These are phyloP conservation scores for Platanthera guangdongensis DNA, from an alignment of 106 monocot species.

Conservation along the genomic window DNA sequence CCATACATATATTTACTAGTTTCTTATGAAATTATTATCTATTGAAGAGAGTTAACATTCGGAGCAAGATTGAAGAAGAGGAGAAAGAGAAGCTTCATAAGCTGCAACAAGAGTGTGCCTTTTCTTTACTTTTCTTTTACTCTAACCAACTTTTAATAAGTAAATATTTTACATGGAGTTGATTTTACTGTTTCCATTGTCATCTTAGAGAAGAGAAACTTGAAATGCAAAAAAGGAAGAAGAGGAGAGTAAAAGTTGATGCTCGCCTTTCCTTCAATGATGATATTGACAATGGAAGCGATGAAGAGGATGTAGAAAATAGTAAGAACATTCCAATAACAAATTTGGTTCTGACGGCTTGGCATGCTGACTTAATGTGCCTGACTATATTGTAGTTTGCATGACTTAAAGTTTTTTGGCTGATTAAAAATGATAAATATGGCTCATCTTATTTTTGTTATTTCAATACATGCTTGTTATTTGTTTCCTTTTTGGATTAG, in stretches of 20 bases:
- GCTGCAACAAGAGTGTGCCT: constrained; percentile 81
- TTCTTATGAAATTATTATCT: constrained; percentile 4
- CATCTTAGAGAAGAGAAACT: constrained; percentile 82
- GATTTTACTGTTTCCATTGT: not conserved
- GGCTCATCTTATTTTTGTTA: not conserved
- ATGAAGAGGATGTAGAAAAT: constrained; percentile 55
- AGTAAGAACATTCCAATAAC: constrained; percentile 17
- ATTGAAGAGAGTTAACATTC: constrained; percentile 85
- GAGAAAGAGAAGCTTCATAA: constrained; percentile 98
- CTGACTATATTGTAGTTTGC: not conserved
- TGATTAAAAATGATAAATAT: not conserved
- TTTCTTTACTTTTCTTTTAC: not conserved
- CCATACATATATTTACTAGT: not conserved
- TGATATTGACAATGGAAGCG: constrained; percentile 86
- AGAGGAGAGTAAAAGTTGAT: constrained; percentile 68
- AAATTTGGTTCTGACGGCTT: not conserved
- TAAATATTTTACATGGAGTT: not conserved
- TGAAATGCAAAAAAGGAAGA: constrained; percentile 79
- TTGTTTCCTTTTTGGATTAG: not conserved
- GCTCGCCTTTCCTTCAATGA: constrained; percentile 81
- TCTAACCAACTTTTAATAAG: not conserved
- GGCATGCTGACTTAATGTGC: not conserved
- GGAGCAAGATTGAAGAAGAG: constrained; percentile 96
- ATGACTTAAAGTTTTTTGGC: not conserved
- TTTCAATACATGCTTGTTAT: not conserved